Conservation (phyloP, 495 filamentous ascomycete species). For the Melanomma pulvis-pyrius region DNA sequence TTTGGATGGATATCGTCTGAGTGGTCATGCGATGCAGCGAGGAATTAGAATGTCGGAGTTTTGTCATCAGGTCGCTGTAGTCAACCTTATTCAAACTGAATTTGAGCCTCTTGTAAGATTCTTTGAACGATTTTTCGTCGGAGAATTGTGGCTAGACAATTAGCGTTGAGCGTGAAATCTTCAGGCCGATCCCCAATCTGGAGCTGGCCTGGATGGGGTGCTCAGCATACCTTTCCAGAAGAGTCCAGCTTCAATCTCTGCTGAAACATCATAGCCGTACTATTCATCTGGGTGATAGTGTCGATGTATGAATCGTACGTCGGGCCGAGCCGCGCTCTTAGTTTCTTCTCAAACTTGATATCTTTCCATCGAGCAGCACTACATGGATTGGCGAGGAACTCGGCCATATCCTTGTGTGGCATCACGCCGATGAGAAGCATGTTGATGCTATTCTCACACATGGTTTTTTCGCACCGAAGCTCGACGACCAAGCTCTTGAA, state of each 20-base stretch:
- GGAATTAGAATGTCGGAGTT: slow-evolving; percentile 14
- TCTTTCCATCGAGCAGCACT: slow-evolving; percentile 20
- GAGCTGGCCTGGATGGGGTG: no score
- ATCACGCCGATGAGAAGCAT: slow-evolving; percentile 22
- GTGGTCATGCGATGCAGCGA: slow-evolving; percentile 28
- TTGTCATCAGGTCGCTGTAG: slow-evolving; percentile 24
- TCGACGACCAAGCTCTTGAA: slow-evolving; percentile 19
- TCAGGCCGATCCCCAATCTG: background rate
- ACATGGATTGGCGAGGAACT: slow-evolving; percentile 21
- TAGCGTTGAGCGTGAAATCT: background rate
- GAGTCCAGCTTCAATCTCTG: slow-evolving; percentile 22
- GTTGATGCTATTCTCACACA: no score
- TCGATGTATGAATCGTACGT: slow-evolving; percentile 20
- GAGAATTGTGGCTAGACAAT: slow-evolving; percentile 25
- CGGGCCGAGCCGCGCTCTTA: slow-evolving; percentile 14
- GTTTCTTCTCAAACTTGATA: slow-evolving; percentile 17
- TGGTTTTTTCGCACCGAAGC: slow-evolving; percentile 9
- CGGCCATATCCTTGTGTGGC: slow-evolving; percentile 19
- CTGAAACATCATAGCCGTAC: background rate
- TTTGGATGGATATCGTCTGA: slow-evolving; percentile 23
- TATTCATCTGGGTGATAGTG: slow-evolving; percentile 14
- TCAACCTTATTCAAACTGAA: slow-evolving; percentile 30
- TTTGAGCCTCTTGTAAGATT: slow-evolving; percentile 22
- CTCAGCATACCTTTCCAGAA: slow-evolving; percentile 19
- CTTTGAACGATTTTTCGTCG: slow-evolving; percentile 20